Evolutionary conservation across 768 basidiomycete genomes (phyloP).

Genomic region (Pulveroboletus ravenelii): DNA sequence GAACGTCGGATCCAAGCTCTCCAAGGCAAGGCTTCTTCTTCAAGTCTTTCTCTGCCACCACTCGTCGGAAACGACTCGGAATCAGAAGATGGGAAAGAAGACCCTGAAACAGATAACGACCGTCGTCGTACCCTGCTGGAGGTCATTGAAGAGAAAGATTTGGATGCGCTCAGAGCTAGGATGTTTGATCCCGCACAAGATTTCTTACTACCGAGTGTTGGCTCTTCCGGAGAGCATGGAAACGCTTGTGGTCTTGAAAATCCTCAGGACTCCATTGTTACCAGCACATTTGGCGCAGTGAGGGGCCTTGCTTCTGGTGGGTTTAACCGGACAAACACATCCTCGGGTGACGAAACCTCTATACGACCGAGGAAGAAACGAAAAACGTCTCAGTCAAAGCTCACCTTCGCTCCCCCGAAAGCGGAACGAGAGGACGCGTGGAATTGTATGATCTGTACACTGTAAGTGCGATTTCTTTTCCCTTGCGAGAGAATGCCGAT

Average conservation of each 20-base stretch:
- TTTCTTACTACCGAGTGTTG: constrained; percentile 40
- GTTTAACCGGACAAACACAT: background rate
- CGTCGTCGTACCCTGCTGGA: constrained; percentile 51
- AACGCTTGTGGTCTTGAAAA: background rate
- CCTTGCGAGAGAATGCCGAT: background rate
- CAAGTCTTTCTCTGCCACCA: constrained; percentile 14
- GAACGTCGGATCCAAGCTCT: constrained; percentile 55
- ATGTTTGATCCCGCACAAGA: constrained; percentile 47
- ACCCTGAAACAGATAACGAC: constrained; percentile 41
- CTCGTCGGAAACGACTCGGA: constrained; percentile 30
- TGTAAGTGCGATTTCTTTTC: constrained; percentile 40
- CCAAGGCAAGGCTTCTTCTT: constrained; percentile 27
- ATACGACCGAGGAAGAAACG: constrained; percentile 15
- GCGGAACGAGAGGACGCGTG: constrained; percentile 40
- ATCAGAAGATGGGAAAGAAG: constrained; percentile 37
- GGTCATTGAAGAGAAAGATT: constrained; percentile 40
- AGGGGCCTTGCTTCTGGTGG: background rate
- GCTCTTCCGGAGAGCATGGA: constrained; percentile 2
- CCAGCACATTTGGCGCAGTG: background rate
- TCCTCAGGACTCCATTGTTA: background rate
- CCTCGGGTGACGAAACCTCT: background rate
- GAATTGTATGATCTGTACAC: constrained; percentile 58
- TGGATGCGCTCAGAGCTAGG: constrained; percentile 39
- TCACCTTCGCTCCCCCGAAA: constrained; percentile 16
- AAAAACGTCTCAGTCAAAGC: constrained; percentile 20